phyloP scores from a whole-genome alignment of 73 alveolate species.

The Paramecium sexaurelia region DNA sequence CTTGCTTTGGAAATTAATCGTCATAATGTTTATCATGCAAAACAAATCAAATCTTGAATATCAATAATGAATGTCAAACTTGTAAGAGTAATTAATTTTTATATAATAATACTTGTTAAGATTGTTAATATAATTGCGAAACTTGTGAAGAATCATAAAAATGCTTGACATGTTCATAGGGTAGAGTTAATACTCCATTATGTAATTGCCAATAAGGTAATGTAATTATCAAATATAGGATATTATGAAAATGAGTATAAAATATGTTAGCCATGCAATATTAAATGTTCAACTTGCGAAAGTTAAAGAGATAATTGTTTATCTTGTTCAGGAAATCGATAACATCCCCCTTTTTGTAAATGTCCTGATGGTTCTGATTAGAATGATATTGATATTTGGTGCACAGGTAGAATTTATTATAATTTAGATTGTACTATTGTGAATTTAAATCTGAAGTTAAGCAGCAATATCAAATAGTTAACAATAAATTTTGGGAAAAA shows the following conservation, averaged over 20 bases:
- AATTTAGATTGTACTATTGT: not conserved
- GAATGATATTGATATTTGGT: not conserved
- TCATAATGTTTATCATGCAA: not conserved
- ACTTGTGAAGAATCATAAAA: not conserved
- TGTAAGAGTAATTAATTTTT: not conserved
- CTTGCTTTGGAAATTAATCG: not conserved
- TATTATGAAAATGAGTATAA: not conserved
- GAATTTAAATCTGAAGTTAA: not conserved
- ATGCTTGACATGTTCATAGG: not conserved
- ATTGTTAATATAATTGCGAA: not conserved
- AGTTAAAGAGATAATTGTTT: not conserved
- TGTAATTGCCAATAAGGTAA: not conserved
- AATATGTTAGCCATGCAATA: not conserved
- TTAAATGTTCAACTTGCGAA: not conserved
- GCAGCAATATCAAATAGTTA: not conserved
- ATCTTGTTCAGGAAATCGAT: conserved; percentile 29
- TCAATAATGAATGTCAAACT: not conserved
- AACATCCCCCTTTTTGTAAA: not conserved
- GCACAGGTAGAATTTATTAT: not conserved
- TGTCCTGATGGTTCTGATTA: not conserved
- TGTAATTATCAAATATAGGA: not conserved
- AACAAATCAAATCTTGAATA: not conserved
- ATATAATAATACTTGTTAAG: not conserved
- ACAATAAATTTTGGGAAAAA: not conserved
- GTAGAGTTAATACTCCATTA: not conserved